Evolutionary conservation across 2,329 filamentous ascomycete species (phyloP).

Genomic region (Ilyonectria mors-panacis): DNA sequence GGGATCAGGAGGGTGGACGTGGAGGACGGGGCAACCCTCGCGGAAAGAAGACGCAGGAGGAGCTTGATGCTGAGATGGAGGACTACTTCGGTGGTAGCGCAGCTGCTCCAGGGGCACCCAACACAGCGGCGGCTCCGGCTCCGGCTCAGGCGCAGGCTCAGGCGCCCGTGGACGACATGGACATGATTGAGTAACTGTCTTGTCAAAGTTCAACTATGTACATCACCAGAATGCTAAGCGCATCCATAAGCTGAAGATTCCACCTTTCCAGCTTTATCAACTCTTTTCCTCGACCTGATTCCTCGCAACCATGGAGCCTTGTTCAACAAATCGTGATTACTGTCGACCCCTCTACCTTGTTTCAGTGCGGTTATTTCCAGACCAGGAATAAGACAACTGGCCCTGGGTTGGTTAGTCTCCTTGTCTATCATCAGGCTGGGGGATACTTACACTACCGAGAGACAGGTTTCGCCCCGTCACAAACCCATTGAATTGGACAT

Average conservation of each 20-base stretch:
- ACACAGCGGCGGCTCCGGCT: constrained; percentile 44
- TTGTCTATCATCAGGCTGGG: background rate
- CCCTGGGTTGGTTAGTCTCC: constrained; percentile 37
- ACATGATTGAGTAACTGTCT: constrained; percentile 75
- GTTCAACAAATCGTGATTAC: background rate
- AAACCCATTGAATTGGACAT: constrained; percentile 45
- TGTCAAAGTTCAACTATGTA: constrained; percentile 41
- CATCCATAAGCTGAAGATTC: constrained; percentile 31
- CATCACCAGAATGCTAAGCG: constrained; percentile 47
- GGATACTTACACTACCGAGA: constrained; percentile 41
- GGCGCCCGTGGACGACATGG: constrained; percentile 69
- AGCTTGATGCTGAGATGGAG: constrained; percentile 96
- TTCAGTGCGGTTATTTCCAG: constrained; percentile 10
- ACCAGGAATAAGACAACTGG: constrained; percentile 45
- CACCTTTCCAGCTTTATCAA: constrained; percentile 32
- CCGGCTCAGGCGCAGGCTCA: constrained; percentile 8
- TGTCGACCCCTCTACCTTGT: background rate
- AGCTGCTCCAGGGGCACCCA: constrained; percentile 52
- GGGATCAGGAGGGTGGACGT: constrained; percentile 53
- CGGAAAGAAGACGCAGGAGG: constrained; percentile 88
- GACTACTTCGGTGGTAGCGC: constrained; percentile 81
- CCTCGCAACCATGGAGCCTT: background rate
- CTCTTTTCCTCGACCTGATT: constrained; percentile 21
- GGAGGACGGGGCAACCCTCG: constrained; percentile 66
- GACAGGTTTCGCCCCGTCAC: constrained; percentile 45